Evolutionary conservation across 495 filamentous ascomycete species (phyloP).

Genomic region (Ramalina peruviana): DNA sequence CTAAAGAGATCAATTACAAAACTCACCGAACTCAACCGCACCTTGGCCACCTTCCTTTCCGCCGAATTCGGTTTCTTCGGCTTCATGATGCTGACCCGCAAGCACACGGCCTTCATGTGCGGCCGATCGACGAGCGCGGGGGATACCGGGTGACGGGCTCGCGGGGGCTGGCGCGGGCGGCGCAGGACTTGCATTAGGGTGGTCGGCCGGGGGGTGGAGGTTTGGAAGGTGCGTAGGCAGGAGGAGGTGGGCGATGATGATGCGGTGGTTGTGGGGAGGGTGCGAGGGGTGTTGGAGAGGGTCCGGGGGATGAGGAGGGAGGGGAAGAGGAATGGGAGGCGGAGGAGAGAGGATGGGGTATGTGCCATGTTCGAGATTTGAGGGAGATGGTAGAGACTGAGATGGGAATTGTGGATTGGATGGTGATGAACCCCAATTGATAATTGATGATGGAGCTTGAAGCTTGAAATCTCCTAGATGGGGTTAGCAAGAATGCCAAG

Average conservation of each 20-base stretch:
- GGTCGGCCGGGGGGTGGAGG: constrained; percentile 26
- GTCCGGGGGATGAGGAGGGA: constrained; percentile 26
- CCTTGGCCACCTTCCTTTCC: constrained; percentile 79
- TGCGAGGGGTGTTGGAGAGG: neutral
- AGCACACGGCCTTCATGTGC: constrained; percentile 84
- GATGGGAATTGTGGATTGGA: neutral
- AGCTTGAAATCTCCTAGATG: no score
- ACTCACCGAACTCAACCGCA: constrained; percentile 79
- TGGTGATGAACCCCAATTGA: neutral
- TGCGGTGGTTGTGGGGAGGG: constrained; percentile 16
- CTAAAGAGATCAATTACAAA: constrained; percentile 53
- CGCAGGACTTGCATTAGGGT: constrained; percentile 46
- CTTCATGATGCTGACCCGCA: constrained; percentile 80
- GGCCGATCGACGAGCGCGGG: constrained; percentile 68
- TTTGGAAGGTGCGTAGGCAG: constrained; percentile 25
- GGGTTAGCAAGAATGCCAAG: no score
- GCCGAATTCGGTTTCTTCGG: constrained; percentile 99
- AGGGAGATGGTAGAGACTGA: neutral
- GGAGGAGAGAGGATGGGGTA: neutral
- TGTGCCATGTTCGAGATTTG: neutral
- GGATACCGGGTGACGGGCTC: constrained; percentile 67
- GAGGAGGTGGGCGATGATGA: constrained; percentile 23
- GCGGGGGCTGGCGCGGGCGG: constrained; percentile 61
- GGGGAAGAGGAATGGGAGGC: constrained; percentile 17
- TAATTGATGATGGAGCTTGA: no score